These are phyloP conservation scores for Cucurbita moschata DNA, from an alignment of 306 rosid species.

Conservation along the genomic window DNA sequence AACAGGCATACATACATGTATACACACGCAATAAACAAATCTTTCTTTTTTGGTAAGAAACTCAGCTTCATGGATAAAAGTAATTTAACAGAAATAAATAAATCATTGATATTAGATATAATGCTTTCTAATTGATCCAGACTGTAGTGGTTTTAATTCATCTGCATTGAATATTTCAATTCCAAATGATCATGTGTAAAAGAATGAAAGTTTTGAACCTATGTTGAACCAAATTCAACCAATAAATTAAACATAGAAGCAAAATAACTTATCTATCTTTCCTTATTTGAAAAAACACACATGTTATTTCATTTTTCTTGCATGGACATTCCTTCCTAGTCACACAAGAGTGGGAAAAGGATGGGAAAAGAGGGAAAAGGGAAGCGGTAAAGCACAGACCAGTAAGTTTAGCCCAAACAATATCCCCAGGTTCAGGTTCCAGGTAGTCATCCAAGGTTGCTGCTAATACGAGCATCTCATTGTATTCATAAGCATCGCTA, in stretches of 20 bases:
- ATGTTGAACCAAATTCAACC: background rate
- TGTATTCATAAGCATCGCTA: conserved; percentile 50
- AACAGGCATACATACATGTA: too few species aligned
- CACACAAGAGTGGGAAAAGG: background rate
- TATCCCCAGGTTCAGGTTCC: conserved; percentile 82
- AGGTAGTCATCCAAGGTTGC: conserved; percentile 82
- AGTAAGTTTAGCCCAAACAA: conserved; percentile 96
- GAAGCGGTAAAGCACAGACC: conserved; percentile 38
- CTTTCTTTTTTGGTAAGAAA: too few species aligned
- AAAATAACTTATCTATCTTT: background rate
- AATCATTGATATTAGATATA: too few species aligned
- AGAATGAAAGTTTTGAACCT: background rate
- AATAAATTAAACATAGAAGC: background rate
- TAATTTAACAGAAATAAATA: too few species aligned
- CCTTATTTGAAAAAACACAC: background rate
- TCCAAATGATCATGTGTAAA: background rate
- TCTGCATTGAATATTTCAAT: background rate
- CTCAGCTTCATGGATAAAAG: too few species aligned
- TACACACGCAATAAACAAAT: too few species aligned
- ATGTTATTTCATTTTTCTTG: background rate
- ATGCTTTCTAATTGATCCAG: background rate
- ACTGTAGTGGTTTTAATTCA: background rate
- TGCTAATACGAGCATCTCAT: conserved; percentile 90
- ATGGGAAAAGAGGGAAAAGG: background rate
- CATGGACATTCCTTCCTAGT: background rate